A percentile compares a stretch with the other conserved stretches of the same genome.
phyloP scores from a whole-genome alignment of 1,284 basidiomycete genomes.

The Prillingera fragicola region DNA sequence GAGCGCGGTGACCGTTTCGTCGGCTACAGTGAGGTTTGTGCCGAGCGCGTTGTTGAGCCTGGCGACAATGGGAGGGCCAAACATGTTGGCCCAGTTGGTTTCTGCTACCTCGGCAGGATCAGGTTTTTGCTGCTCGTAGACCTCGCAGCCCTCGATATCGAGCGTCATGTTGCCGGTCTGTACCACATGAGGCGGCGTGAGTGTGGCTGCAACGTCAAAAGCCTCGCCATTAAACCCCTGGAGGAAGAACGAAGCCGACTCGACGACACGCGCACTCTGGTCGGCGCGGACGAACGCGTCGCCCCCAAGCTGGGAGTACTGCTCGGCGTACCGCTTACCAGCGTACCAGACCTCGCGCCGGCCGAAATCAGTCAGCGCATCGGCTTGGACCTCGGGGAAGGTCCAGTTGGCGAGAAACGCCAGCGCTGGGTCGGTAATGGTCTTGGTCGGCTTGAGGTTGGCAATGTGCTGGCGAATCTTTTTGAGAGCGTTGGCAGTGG shows the following conservation, averaged over 20 bases:
- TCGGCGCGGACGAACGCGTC: conserved; percentile 4
- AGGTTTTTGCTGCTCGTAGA: conserved; percentile 5
- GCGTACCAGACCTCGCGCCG: conserved; percentile 7
- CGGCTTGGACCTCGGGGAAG: conserved; percentile 2
- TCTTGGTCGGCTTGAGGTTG: conserved; percentile 8
- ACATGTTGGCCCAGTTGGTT: conserved; percentile 9
- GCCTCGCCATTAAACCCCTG: conserved; percentile 5
- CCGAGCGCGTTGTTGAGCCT: conserved; percentile 4
- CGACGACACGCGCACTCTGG: conserved; percentile 11
- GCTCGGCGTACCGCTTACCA: conserved; percentile 1
- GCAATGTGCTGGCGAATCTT: conserved; percentile 6
- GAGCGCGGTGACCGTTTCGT: conserved; percentile 3
- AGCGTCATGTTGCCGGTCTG: conserved; percentile 12
- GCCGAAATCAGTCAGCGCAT: conserved; percentile 12
- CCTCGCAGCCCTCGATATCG: conserved; percentile 7
- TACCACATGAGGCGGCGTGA: background rate
- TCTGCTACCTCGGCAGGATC: conserved; percentile 8
- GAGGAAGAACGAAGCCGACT: conserved; percentile 11
- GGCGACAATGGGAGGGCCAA: conserved; percentile 1
- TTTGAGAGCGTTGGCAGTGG: conserved; percentile 9
- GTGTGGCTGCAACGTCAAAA: background rate
- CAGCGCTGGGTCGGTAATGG: conserved; percentile 1
- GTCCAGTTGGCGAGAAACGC: conserved; percentile 7
- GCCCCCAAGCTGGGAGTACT: conserved; percentile 2
- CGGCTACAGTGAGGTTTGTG: conserved; percentile 1